A percentile compares a stretch with the other conserved stretches of the same genome.
Conservation (phyloP, 2,329 filamentous ascomycete genomes). For the Sphaerulina populicola region DNA sequence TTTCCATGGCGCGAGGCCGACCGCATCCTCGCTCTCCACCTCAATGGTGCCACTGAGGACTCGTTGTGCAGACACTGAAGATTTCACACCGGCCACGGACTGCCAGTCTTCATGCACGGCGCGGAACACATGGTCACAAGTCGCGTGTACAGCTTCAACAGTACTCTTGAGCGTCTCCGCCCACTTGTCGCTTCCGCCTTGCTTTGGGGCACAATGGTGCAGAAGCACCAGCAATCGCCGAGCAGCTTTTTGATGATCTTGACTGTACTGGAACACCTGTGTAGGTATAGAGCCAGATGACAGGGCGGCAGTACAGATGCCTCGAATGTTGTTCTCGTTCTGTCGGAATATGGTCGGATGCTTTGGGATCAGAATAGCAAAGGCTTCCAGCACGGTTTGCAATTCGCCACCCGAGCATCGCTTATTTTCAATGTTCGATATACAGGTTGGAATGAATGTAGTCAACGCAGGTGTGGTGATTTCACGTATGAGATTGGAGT, state of each 20-base stretch:
- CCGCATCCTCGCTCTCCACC: constrained; percentile 22
- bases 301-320: constrained; percentile 20
- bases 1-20: constrained; percentile 59
- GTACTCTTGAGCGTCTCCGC: constrained; percentile 54
- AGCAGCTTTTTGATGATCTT: constrained; percentile 41
- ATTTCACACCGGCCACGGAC: constrained; percentile 45
- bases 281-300: constrained; percentile 21
- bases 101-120: constrained; percentile 76
- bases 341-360: constrained; percentile 79
- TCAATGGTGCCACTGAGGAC: constrained; percentile 18
- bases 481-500: constrained; percentile 75
- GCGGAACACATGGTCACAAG: constrained; percentile 69
- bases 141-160: constrained; percentile 58
- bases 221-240: constrained; percentile 61
- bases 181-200: constrained; percentile 71
- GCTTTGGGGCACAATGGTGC: constrained; percentile 73
- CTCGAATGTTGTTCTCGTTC: constrained; percentile 56
- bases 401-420: constrained; percentile 35
- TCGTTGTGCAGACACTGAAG: constrained; percentile 16
- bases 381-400: constrained; percentile 62
- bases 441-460: constrained; percentile 61
- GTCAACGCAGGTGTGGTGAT: constrained; percentile 77
- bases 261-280: constrained; percentile 15
- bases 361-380: constrained; percentile 63
- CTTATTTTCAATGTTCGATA: constrained; percentile 51